Evolutionary conservation across 257 asterid species (phyloP), one percentile per base, ranked within the genome.

Genomic region (Solanum dulcamara): DNA sequence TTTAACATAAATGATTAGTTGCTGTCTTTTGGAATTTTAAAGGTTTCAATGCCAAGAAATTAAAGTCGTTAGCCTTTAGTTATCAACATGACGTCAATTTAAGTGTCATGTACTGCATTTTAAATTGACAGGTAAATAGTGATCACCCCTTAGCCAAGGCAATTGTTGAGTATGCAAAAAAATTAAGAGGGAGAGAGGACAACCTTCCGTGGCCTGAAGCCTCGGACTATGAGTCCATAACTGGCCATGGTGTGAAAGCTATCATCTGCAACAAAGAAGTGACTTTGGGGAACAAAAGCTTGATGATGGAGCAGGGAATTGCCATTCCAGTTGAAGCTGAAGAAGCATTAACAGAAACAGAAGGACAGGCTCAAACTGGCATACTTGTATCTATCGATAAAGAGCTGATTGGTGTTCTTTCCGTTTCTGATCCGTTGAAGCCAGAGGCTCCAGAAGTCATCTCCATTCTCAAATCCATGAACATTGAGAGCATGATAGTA

Each of bases 111-210:
- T 60, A 40, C 26, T 55, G 57, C 59, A 6, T 14, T 68, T 86
- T 40, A 9, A 10, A 35, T 67, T 48, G 77, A 83, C 85, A 95
- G 98, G 95, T 90, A 53, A 95, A 94, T 85, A 95, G 98, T 60
- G 97, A 95, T 89, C 98, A 95, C 87, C 98, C 98, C 35, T 88
- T 95, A 79, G 98, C 94, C 55, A 95, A 94, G 86, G 96, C 98
- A 3, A 84, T 94, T 10, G 87, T 91, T 7, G 98, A 92, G 87
- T 72, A 95, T 26, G 94, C 94, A 8, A 90, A 90, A 80, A 91
- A 84, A 71, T 89, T 89, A 35, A 88, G 90, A 50, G 91, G 88
- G 84, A 92, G 91, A 3, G 94, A 91, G 85, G 94, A 87, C 80
- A 86, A 55, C 83, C 84, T 80, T 22, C 11, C 86, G 44, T 91